Percentiles rank a stretch among this genome's conserved stretches.
Conservation (phyloP, 225 moss, liverwort and hornwort genomes). For the Anthoceros angustus region DNA sequence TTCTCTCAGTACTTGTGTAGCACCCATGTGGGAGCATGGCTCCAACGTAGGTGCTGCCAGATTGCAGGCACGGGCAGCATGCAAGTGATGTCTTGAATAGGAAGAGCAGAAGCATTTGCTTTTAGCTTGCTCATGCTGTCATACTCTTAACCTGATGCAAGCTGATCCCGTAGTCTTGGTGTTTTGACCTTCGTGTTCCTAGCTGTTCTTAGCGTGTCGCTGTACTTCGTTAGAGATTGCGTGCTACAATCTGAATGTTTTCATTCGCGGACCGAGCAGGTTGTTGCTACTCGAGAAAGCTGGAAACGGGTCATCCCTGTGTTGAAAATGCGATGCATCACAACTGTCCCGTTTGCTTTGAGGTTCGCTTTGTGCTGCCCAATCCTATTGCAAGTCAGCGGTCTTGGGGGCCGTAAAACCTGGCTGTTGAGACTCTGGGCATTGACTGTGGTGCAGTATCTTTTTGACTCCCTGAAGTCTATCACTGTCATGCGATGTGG, state of each 20-base stretch:
- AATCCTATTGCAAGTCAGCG: background rate
- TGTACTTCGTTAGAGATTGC: background rate
- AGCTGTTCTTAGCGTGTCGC: background rate
- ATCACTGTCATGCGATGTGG: conserved; percentile 78
- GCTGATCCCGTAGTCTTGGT: background rate
- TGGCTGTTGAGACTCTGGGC: background rate
- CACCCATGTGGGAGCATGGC: no score
- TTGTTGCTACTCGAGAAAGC: conserved; percentile 50
- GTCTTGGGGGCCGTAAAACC: background rate
- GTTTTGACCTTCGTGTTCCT: background rate
- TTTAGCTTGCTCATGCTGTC: background rate
- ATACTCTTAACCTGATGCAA: background rate
- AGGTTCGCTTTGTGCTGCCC: conserved; percentile 21
- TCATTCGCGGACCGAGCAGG: conserved; percentile 6
- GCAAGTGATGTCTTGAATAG: conserved; percentile 4
- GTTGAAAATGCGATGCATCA: conserved; percentile 98
- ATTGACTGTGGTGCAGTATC: conserved; percentile 33
- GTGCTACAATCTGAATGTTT: background rate
- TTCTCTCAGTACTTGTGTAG: no score
- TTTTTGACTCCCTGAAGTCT: conserved; percentile 72
- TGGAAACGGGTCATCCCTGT: conserved; percentile 64
- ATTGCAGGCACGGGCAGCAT: background rate
- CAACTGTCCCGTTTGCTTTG: conserved; percentile 89
- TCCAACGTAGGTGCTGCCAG: no score
- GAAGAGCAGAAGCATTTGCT: background rate